phyloP scores from a whole-genome alignment of 768 basidiomycete genomes.

The Mycena venus region DNA sequence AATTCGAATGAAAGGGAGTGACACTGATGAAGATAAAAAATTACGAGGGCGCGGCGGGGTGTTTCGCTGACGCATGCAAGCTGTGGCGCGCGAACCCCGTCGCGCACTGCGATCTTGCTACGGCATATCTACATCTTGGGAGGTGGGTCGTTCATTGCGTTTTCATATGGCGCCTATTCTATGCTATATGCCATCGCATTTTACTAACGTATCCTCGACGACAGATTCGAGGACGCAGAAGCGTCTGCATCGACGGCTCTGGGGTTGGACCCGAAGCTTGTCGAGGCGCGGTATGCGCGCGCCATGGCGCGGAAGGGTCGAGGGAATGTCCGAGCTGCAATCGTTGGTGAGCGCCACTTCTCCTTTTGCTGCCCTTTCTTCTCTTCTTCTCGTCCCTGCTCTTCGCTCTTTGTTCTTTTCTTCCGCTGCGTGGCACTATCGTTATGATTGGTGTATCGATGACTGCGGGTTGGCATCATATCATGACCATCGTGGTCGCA shows the following conservation, averaged over 20 bases:
- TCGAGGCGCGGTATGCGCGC: slow-evolving; percentile 33
- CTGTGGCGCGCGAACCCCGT: slow-evolving; percentile 31
- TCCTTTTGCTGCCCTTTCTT: not conserved
- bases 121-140: slow-evolving; percentile 32
- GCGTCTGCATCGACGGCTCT: slow-evolving; percentile 23
- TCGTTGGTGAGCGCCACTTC: slow-evolving; percentile 17
- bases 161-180: not conserved
- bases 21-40: slow-evolving; percentile 32
- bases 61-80: slow-evolving; percentile 27
- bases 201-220: not conserved
- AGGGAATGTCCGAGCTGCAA: slow-evolving; percentile 10
- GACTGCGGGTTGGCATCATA: too few species aligned
- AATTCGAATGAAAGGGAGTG: slow-evolving; percentile 18
- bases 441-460: too few species aligned
- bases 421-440: too few species aligned
- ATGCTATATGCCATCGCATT: not conserved
- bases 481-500: too few species aligned
- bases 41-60: slow-evolving; percentile 28
- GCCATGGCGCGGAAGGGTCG: slow-evolving; percentile 33
- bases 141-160: too few species aligned
- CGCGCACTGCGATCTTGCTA: slow-evolving; percentile 32
- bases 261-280: slow-evolving; percentile 31
- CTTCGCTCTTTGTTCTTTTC: not conserved
- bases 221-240: slow-evolving; percentile 30
- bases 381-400: not conserved